Evolutionary conservation across 2,329 filamentous ascomycete species (phyloP).

Genomic region (Seiridium unicorne): DNA sequence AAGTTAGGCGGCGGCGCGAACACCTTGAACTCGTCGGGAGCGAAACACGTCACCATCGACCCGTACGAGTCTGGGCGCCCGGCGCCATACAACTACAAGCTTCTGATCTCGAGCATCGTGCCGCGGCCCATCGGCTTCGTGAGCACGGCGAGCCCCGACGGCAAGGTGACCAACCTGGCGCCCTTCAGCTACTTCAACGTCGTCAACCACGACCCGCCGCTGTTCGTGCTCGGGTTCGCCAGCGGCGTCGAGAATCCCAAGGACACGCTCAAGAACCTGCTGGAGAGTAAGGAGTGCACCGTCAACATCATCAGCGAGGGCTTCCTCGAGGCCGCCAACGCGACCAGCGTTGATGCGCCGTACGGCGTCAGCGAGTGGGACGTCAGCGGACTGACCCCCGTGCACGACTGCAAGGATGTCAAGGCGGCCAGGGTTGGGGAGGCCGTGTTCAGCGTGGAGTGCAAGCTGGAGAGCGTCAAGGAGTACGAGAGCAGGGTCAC

Average conservation of each 20-base stretch:
- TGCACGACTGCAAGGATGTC: conserved; percentile 61
- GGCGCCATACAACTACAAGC: conserved; percentile 79
- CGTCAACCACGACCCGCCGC: conserved; percentile 80
- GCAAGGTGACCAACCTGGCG: conserved; percentile 68
- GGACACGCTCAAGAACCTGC: conserved; percentile 75
- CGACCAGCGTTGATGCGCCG: conserved; percentile 75
- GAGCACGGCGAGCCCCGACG: conserved; percentile 57
- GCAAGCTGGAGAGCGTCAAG: conserved; percentile 67
- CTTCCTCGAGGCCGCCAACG: conserved; percentile 85
- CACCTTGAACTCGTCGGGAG: conserved; percentile 29
- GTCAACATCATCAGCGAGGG: conserved; percentile 87
- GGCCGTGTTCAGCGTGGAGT: conserved; percentile 81
- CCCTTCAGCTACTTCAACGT: conserved; percentile 87
- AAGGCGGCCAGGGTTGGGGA: conserved; percentile 64
- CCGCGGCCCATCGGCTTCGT: conserved; percentile 77
- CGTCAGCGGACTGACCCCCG: conserved; percentile 72
- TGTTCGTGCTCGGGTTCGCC: conserved; percentile 66
- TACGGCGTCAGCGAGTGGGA: conserved; percentile 78
- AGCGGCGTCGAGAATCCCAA: conserved; percentile 56
- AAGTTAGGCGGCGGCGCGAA: conserved; percentile 65
- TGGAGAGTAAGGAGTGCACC: conserved; percentile 70
- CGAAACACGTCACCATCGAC: conserved; percentile 72
- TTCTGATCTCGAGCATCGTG: conserved; percentile 79
- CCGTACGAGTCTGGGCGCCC: conserved; percentile 71
- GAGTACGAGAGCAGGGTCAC: conserved; percentile 74